Base-by-base conservation (phyloP, 1,139 yeast species). In the Kodamaea sp. region DNA sequence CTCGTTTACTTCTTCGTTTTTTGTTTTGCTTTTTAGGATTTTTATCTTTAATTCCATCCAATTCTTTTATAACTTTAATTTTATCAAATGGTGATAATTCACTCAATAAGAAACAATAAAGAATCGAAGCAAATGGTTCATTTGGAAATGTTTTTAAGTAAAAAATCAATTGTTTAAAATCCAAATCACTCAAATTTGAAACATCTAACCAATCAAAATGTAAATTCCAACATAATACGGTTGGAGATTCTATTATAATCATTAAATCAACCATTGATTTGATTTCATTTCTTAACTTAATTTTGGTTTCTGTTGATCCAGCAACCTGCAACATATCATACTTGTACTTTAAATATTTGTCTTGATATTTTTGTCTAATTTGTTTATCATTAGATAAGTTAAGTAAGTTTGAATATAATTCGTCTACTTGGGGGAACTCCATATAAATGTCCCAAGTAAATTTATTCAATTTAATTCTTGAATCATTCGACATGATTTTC, bases 161-260 rank as follows among this genome's bases (percentile, higher is more conserved):
- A 29, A 65, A 68, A 5, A 66, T 49, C 1, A 88, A 50, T 7
- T 68, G 54, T 3, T 63, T 67, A 24, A 70, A 55, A 36, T 81
- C 81, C 37, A 86, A 56, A 2, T 75, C 73, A 7, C 50, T 50
- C 9, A 88, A 57, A 7, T 69, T 63, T 3, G 56, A 58, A 7
- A 72, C 73, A 56, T 92, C 96, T 27, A 63, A 49, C 84, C 92
- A 84, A 51, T 92, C 96, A 49, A 89, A 78, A 50, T 79, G 79
- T 9, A 84, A 56, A 36, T 75, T 70, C 95, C 96, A 92, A 1
- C 92, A 88, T 30, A 76, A 65, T 24, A 75, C 64, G 1, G 73
- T 70, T 24, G 46, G 44, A 10, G 81, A 76, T 31, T 77, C 74
- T 9, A 92, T 78, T 24, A 83, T 62, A 3, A 89, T 79, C 81